Percentiles rank a stretch among this genome's conserved stretches.
These are phyloP conservation scores for Vanilla planifolia DNA, from an alignment of 106 monocot genomes.

Conservation along the genomic window DNA sequence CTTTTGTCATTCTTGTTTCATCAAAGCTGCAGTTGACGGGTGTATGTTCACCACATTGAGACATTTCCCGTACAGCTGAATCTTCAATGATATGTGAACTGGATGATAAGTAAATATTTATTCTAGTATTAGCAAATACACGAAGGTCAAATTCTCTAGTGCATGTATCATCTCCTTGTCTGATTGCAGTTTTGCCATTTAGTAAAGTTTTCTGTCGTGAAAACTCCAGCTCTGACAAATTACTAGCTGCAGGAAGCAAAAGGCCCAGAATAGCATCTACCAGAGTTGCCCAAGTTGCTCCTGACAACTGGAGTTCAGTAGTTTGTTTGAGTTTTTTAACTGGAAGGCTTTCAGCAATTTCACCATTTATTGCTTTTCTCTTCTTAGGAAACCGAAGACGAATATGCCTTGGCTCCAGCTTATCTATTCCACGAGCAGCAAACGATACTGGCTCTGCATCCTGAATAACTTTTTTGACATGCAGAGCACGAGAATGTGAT, in stretches of 20 bases:
- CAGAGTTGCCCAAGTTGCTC: conserved; percentile 60
- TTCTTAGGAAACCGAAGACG: conserved; percentile 66
- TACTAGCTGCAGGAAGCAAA: conserved; percentile 14
- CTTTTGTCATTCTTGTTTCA: conserved; percentile 36
- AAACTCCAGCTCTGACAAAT: conserved; percentile 7
- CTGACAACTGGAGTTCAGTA: conserved; percentile 45
- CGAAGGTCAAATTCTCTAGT: conserved; percentile 3
- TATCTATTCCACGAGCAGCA: conserved; percentile 89
- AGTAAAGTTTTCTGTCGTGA: conserved; percentile 6
- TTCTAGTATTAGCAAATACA: conserved; percentile 17
- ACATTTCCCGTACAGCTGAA: conserved; percentile 10
- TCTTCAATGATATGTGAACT: conserved; percentile 22
- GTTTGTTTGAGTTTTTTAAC: conserved; percentile 42
- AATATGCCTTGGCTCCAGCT: conserved; percentile 73
- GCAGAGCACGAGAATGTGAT: conserved; percentile 88
- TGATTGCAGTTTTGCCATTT: conserved; percentile 9
- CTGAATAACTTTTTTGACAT: conserved; percentile 82
- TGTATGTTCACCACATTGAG: conserved; percentile 15
- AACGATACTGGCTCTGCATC: conserved; percentile 53
- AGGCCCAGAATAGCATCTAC: conserved; percentile 47
- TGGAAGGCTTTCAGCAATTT: conserved; percentile 12
- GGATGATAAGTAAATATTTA: conserved; percentile 37
- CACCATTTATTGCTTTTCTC: conserved; percentile 48
- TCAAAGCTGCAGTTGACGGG: conserved; percentile 17
- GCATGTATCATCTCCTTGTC: conserved; percentile 4